A percentile compares a stretch with the other conserved stretches of the same genome.
These are phyloP conservation scores for Basidiobolus meristosporus DNA, from an alignment of 371 early-diverging fungal species.

Conservation along the genomic window DNA sequence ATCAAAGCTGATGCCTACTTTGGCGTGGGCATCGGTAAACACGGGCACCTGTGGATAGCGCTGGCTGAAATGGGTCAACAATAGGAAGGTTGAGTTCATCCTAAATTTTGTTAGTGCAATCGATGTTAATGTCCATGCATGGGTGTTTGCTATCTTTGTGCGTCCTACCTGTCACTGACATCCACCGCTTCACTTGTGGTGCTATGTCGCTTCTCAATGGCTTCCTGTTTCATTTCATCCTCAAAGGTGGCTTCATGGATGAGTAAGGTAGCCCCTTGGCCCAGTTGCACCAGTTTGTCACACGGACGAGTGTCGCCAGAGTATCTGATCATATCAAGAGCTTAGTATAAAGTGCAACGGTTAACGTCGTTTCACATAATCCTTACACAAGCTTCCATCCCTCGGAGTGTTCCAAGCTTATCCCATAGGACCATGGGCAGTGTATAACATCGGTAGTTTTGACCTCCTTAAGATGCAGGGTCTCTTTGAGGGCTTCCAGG, in stretches of 20 bases:
- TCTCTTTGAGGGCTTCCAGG: neutral
- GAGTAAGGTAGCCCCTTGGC: conserved; percentile 51
- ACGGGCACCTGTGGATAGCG: conserved; percentile 73
- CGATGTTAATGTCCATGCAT: neutral
- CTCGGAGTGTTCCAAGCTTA: conserved; percentile 35
- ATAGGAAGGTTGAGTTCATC: conserved; percentile 60
- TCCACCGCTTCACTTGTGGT: conserved; percentile 80
- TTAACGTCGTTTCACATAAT: no score
- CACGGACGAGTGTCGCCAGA: conserved; percentile 97
- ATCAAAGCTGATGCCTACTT: conserved; percentile 70
- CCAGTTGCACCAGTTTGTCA: conserved; percentile 44
- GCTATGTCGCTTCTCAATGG: conserved; percentile 71
- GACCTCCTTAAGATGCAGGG: conserved; percentile 24
- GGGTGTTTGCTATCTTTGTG: no score
- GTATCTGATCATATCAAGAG: conserved; percentile 18
- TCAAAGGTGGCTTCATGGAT: conserved; percentile 97
- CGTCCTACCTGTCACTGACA: conserved; percentile 52
- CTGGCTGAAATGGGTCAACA: conserved; percentile 97
- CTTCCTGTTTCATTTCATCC: conserved; percentile 57
- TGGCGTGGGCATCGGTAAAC: conserved; percentile 19
- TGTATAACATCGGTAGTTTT: conserved; percentile 57
- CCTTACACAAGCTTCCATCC: conserved; percentile 50
- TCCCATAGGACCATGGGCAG: conserved; percentile 59
- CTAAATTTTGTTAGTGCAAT: conserved; percentile 3
- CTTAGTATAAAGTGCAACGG: conserved; percentile 6